These are phyloP conservation scores for Candida montana DNA, from an alignment of 805 yeast species.

Conservation along the genomic window DNA sequence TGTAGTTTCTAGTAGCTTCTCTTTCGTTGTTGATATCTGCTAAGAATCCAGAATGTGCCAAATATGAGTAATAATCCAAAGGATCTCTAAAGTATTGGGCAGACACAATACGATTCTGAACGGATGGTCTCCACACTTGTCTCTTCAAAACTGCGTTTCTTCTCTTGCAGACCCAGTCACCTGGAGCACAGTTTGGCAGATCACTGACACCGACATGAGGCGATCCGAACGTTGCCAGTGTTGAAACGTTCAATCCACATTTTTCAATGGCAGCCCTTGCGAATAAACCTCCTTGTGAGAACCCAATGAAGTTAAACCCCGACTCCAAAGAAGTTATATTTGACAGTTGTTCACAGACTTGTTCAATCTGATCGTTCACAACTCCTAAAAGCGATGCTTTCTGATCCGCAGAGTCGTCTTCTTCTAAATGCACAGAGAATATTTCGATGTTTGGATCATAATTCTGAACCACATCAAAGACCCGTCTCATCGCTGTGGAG, in stretches of 20 bases:
- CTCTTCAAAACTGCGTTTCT: constrained; percentile 49
- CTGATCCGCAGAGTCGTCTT: constrained; percentile 47
- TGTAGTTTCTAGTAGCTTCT: constrained; percentile 25
- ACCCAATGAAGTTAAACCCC: constrained; percentile 73
- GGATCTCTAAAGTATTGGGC: constrained; percentile 77
- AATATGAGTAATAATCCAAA: constrained; percentile 44
- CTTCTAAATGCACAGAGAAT: constrained; percentile 48
- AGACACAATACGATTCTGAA: constrained; percentile 56
- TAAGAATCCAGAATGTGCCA: constrained; percentile 51
- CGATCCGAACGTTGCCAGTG: constrained; percentile 68
- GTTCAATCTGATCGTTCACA: constrained; percentile 46
- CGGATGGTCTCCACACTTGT: constrained; percentile 53
- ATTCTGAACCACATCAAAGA: constrained; percentile 35
- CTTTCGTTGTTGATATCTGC: constrained; percentile 65
- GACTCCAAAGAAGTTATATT: constrained; percentile 37
- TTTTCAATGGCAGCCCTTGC: constrained; percentile 60
- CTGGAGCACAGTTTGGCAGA: constrained; percentile 50
- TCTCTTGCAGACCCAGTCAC: constrained; percentile 55
- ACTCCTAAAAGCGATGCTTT: constrained; percentile 54
- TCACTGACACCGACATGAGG: constrained; percentile 77
- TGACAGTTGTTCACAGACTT: constrained; percentile 51
- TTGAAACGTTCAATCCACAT: constrained; percentile 44
- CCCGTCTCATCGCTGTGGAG: constrained; percentile 50
- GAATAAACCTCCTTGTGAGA: constrained; percentile 82
- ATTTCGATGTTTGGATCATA: constrained; percentile 46